These are phyloP conservation scores for Saturnispora gosingensis DNA, from an alignment of 805 yeast species.

Conservation along the genomic window DNA sequence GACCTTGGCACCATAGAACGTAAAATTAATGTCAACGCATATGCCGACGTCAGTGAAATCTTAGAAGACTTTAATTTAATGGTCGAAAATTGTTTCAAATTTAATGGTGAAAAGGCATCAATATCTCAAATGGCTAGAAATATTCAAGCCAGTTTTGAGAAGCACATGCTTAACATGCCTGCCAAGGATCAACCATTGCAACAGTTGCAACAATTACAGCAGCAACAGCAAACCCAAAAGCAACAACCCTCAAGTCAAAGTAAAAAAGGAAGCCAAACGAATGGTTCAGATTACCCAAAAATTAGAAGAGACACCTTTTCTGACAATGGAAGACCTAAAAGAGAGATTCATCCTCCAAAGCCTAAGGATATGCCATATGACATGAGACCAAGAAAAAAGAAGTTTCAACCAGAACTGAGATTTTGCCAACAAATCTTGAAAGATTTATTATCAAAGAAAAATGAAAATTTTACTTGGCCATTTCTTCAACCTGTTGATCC, in stretches of 20 bases:
- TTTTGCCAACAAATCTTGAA: constrained; percentile 76
- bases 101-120: constrained; percentile 76
- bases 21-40: constrained; percentile 62
- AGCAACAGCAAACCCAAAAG: constrained; percentile 16
- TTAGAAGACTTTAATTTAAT: constrained; percentile 74
- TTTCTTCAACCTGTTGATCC: constrained; percentile 93
- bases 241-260: background rate
- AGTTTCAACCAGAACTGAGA: constrained; percentile 79
- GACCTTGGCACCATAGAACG: constrained; percentile 85
- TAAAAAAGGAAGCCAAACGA: constrained; percentile 20
- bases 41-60: constrained; percentile 59
- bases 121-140: constrained; percentile 89
- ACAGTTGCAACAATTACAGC: constrained; percentile 9
- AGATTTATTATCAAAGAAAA: constrained; percentile 76
- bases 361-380: constrained; percentile 91
- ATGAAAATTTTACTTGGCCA: constrained; percentile 79
- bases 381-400: constrained; percentile 83
- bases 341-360: constrained; percentile 94
- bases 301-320: constrained; percentile 63
- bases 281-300: constrained; percentile 40
- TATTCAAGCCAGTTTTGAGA: constrained; percentile 85
- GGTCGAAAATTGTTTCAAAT: constrained; percentile 71
- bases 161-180: constrained; percentile 89
- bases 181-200: constrained; percentile 36
- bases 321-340: constrained; percentile 76